Percentiles rank a stretch among this genome's conserved stretches.
Evolutionary conservation across 2,329 filamentous ascomycete genomes (phyloP).

Genomic region (Chrysosporium keratinophilum): DNA sequence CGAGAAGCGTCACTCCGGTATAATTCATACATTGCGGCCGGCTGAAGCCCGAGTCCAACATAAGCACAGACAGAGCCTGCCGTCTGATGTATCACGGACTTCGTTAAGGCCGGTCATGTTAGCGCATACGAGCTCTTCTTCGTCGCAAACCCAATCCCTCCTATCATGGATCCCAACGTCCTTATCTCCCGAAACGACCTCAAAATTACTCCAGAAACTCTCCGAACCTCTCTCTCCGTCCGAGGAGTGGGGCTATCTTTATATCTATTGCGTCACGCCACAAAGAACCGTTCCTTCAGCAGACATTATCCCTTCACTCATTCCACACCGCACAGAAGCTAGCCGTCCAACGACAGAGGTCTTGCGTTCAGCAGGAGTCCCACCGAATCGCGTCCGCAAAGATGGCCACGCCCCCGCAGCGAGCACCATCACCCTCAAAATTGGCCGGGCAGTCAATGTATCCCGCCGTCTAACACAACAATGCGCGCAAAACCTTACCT

Average conservation of each 20-base stretch:
- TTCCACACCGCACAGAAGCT: slow-evolving; percentile 37
- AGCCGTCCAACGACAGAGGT: slow-evolving; percentile 24
- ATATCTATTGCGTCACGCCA: slow-evolving; percentile 95
- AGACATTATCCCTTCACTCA: slow-evolving; percentile 51
- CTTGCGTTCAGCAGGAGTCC: slow-evolving; percentile 28
- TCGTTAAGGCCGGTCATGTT: slow-evolving; percentile 15
- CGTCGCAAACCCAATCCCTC: slow-evolving; percentile 37
- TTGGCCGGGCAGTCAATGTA: slow-evolving; percentile 65
- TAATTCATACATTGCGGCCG: not conserved
- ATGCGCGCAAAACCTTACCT: slow-evolving; percentile 77
- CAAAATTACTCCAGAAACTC: slow-evolving; percentile 64
- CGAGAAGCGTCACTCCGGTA: not conserved
- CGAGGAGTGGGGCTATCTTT: slow-evolving; percentile 86
- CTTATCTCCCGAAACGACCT: slow-evolving; percentile 57
- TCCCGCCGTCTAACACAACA: slow-evolving; percentile 79
- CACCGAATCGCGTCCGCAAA: slow-evolving; percentile 18
- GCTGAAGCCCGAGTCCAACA: not conserved
- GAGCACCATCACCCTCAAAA: slow-evolving; percentile 57
- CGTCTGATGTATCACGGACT: not conserved
- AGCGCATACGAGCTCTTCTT: slow-evolving; percentile 16
- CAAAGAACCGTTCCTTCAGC: slow-evolving; percentile 37
- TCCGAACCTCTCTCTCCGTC: slow-evolving; percentile 60
- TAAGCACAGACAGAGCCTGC: slow-evolving; percentile 3
- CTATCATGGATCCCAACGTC: slow-evolving; percentile 59
- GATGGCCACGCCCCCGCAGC: slow-evolving; percentile 23